Evolutionary conservation across 78 protist species (phyloP).

Genomic region (Cavenderia fasciculata): DNA sequence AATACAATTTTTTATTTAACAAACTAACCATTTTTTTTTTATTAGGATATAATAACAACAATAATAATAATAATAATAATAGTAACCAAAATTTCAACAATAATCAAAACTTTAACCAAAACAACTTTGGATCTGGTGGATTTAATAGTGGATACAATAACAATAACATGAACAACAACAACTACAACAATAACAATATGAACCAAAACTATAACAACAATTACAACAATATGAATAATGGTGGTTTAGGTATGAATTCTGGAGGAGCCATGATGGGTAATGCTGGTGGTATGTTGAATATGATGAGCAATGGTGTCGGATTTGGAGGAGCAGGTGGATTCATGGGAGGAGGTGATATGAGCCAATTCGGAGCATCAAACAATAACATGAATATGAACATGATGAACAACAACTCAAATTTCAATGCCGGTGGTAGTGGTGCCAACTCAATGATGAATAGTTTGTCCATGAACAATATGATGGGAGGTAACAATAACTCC

Average conservation of each 20-base stretch:
- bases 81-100: background rate
- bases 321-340: too few species aligned
- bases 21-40: background rate
- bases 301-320: too few species aligned
- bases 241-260: too few species aligned
- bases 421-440: background rate
- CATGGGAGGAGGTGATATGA: too few species aligned
- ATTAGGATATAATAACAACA: background rate
- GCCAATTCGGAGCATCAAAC: too few species aligned
- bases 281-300: too few species aligned
- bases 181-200: background rate
- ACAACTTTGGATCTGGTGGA: background rate
- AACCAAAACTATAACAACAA: background rate
- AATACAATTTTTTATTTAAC: too few species aligned
- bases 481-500: background rate
- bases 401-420: background rate
- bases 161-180: background rate
- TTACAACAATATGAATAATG: too few species aligned
- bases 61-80: background rate
- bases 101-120: background rate
- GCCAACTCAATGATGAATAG: background rate
- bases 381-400: slow-evolving; percentile 1
- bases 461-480: background rate
- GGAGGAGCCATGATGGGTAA: too few species aligned
- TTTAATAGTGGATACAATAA: background rate